Percentiles rank a stretch among this genome's conserved stretches.
phyloP scores from a whole-genome alignment of 208 protist genomes.

The Acanthamoeba castellanii region DNA sequence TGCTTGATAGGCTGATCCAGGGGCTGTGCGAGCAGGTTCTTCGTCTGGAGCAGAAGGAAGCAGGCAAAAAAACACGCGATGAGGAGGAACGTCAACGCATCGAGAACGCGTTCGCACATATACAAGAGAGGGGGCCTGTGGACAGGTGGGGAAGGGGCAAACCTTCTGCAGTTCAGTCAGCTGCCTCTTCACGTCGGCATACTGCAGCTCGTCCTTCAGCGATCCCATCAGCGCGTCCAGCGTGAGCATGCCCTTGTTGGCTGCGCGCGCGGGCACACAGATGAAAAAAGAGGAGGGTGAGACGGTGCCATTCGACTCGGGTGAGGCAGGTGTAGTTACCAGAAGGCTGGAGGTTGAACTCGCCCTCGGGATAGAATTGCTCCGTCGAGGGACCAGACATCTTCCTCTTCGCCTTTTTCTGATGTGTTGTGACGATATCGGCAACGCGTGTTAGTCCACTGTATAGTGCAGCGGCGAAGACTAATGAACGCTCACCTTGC shows the following conservation, averaged over 20 bases:
- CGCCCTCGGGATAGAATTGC: conserved; percentile 67
- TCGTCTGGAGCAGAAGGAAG: background rate
- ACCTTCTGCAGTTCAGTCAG: conserved; percentile 31
- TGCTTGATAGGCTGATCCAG: conserved; percentile 22
- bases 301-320: background rate
- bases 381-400: background rate
- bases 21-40: conserved; percentile 24
- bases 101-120: no score
- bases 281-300: background rate
- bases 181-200: conserved; percentile 52
- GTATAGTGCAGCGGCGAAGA: background rate
- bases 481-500: background rate
- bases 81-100: background rate
- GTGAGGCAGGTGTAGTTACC: background rate
- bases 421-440: no score
- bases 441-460: no score
- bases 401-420: conserved; percentile 64
- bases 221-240: conserved; percentile 55
- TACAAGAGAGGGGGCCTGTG: no score
- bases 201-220: conserved; percentile 52
- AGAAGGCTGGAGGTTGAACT: conserved; percentile 62
- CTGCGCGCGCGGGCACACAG: background rate
- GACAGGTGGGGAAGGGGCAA: background rate
- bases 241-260: conserved; percentile 24
- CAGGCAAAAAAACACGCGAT: background rate